Percentiles rank a stretch among this genome's conserved stretches.
Conservation (phyloP, 208 protist genomes). For the Zelonia costaricensis region DNA sequence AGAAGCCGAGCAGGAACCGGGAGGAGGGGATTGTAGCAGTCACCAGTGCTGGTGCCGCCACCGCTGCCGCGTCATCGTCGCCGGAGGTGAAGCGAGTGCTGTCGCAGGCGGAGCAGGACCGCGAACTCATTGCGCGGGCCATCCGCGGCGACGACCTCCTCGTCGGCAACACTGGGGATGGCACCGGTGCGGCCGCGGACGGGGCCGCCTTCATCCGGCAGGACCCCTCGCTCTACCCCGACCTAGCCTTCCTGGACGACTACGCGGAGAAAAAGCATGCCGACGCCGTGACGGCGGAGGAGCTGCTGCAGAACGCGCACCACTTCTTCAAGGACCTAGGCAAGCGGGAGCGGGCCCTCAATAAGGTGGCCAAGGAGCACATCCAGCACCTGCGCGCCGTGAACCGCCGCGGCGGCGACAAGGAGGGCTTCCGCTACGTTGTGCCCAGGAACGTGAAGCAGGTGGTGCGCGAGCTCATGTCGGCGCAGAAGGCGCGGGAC, state of each 20-base stretch:
- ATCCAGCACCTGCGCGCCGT: constrained; percentile 69
- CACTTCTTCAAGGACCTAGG: constrained; percentile 78
- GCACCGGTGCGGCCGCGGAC: background rate
- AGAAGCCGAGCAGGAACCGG: background rate
- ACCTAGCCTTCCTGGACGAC: constrained; percentile 65
- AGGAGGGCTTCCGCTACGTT: constrained; percentile 88
- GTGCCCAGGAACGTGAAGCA: constrained; percentile 75
- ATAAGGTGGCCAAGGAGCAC: constrained; percentile 54
- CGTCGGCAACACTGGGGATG: constrained; percentile 3
- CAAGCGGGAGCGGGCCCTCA: constrained; percentile 54
- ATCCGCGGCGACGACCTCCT: constrained; percentile 49
- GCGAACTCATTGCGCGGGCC: constrained; percentile 46
- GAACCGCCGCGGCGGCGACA: constrained; percentile 86
- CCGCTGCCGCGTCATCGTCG: background rate
- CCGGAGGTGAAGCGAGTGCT: background rate
- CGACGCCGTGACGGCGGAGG: constrained; percentile 59
- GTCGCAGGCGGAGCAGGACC: constrained; percentile 26
- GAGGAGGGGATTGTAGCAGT: background rate
- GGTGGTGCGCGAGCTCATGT: constrained; percentile 67
- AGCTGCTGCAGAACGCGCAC: constrained; percentile 66
- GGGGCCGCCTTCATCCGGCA: constrained; percentile 12
- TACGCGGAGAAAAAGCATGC: constrained; percentile 72
- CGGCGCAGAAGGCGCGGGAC: constrained; percentile 31
- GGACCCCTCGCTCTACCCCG: constrained; percentile 46
- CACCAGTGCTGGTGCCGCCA: background rate